These are phyloP conservation scores for Pseudogymnoascus sp. DNA, from an alignment of 2,329 filamentous ascomycete genomes.

Conservation along the genomic window DNA sequence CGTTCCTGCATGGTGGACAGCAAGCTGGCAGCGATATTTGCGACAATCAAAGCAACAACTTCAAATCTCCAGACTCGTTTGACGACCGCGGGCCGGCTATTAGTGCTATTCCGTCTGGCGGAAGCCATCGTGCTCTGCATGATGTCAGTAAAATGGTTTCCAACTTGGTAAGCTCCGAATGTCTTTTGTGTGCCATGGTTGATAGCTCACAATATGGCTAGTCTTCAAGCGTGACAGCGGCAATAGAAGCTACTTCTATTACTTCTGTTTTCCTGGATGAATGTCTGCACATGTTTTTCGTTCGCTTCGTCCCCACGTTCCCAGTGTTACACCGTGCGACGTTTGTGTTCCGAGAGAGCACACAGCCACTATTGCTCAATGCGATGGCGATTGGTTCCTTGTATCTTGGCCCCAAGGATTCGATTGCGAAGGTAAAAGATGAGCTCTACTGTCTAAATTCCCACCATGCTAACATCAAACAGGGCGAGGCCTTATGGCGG, in stretches of 20 bases:
- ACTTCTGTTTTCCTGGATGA: constrained; percentile 39
- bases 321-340: constrained; percentile 37
- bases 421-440: constrained; percentile 30
- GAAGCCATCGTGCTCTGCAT: constrained; percentile 35
- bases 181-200: not conserved
- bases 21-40: not conserved
- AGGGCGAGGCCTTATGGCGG: constrained; percentile 37
- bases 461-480: not conserved
- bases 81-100: constrained; percentile 31
- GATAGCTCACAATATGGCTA: constrained; percentile 14
- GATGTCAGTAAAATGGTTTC: constrained; percentile 38
- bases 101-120: constrained; percentile 32
- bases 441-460: not conserved
- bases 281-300: constrained; percentile 40
- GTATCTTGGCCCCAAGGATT: constrained; percentile 36
- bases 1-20: constrained; percentile 20
- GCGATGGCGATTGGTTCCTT: constrained; percentile 39
- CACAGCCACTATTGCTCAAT: constrained; percentile 35
- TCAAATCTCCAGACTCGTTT: constrained; percentile 27
- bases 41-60: constrained; percentile 15
- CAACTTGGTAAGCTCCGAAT: constrained; percentile 29
- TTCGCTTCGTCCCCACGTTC: constrained; percentile 37
- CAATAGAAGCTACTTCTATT: constrained; percentile 34
- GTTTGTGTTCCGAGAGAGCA: constrained; percentile 37
- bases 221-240: constrained; percentile 37